A percentile compares a stretch with the other conserved stretches of the same genome.
These are phyloP conservation scores for Aspergillus flavus DNA, from an alignment of 2,329 filamentous ascomycete genomes.

Conservation along the genomic window DNA sequence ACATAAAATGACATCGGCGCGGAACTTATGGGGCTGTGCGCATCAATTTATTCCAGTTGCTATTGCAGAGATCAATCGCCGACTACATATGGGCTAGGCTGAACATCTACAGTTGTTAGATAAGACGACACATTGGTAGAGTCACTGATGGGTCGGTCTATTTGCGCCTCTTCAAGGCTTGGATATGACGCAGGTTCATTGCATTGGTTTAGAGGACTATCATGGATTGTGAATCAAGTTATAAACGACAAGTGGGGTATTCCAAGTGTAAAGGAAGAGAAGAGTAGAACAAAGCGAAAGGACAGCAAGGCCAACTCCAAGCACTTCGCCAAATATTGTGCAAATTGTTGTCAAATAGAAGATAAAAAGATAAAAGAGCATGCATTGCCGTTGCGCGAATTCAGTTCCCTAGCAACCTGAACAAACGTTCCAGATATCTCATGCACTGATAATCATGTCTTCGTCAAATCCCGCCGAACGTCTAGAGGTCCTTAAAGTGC, in stretches of 20 bases:
- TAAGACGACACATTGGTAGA: neutral
- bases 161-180: neutral
- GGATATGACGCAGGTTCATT: neutral
- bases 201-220: conserved; percentile 5
- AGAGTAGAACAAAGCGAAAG: conserved; percentile 9
- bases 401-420: neutral
- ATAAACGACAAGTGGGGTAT: conserved; percentile 1
- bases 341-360: conserved; percentile 10
- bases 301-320: conserved; percentile 9
- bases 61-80: neutral
- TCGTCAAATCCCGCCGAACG: conserved; percentile 34
- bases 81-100: neutral
- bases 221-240: neutral
- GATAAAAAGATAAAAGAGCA: conserved; percentile 9
- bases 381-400: neutral
- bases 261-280: conserved; percentile 13
- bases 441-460: conserved; percentile 34
- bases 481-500: conserved; percentile 65
- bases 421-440: conserved; percentile 11
- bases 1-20: neutral
- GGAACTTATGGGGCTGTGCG: neutral
- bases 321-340: conserved; percentile 11
- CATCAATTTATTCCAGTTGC: neutral
- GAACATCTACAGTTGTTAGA: neutral
- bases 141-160: neutral